Conservation (phyloP, 164 flowering plant genomes). For the Nelumbo lutea region DNA sequence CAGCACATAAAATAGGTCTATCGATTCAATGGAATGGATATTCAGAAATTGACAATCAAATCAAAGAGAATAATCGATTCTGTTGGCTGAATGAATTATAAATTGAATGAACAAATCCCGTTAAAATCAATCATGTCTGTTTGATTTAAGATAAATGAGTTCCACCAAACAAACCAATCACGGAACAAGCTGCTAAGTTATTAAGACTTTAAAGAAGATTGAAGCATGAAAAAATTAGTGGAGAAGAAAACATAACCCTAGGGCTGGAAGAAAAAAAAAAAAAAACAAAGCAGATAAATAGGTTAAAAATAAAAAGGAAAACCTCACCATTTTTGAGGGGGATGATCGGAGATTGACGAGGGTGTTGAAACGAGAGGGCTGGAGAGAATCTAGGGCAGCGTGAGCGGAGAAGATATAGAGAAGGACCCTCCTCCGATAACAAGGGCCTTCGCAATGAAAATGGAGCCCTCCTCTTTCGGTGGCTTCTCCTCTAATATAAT, state of each 20-base stretch:
- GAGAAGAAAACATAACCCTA: not conserved
- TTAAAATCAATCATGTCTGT: not conserved
- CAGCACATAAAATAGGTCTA: not conserved
- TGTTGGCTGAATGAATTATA: not conserved
- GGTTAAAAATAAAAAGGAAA: not conserved
- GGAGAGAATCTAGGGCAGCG: slow-evolving; percentile 18
- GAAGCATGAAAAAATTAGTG: not conserved
- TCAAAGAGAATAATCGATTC: slow-evolving; percentile 2
- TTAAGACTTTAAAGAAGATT: not conserved
- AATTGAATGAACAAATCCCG: not conserved
- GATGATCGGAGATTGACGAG: slow-evolving; percentile 5
- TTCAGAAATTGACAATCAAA: not conserved
- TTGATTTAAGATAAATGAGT: slow-evolving; percentile 5
- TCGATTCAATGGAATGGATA: slow-evolving; percentile 4
- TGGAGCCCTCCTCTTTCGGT: not conserved
- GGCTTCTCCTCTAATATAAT: slow-evolving; percentile 4
- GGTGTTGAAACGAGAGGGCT: slow-evolving; percentile 5
- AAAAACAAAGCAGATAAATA: not conserved
- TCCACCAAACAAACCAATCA: not conserved
- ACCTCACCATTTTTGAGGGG: slow-evolving; percentile 21
- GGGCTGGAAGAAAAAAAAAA: not conserved
- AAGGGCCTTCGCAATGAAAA: not conserved
- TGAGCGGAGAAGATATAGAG: slow-evolving; percentile 1
- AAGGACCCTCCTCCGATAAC: slow-evolving; percentile 3
- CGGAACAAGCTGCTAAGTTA: slow-evolving; percentile 6